phyloP scores from a whole-genome alignment of 768 basidiomycete genomes.

The Phanerochaete sordida region DNA sequence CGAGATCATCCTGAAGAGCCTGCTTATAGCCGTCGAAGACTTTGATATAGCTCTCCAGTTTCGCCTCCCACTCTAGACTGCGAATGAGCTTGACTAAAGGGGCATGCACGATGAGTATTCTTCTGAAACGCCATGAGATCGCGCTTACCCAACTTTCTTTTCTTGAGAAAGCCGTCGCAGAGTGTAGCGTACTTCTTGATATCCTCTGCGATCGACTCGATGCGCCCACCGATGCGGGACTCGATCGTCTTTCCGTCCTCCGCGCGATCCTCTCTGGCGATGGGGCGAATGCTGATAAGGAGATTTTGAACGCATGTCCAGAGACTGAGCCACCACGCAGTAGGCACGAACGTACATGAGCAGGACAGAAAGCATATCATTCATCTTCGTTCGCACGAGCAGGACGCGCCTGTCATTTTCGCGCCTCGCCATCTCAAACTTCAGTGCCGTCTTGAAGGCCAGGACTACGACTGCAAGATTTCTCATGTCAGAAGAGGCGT shows the following conservation, averaged over 20 bases:
- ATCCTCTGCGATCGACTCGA: not conserved
- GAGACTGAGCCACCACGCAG: not conserved
- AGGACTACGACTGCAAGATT: not conserved
- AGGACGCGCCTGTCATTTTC: constrained; percentile 1
- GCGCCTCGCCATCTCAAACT: constrained; percentile 2
- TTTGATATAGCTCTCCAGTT: constrained; percentile 4
- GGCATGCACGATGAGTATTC: not conserved
- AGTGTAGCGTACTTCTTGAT: constrained; percentile 1
- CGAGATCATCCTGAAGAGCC: constrained; percentile 7
- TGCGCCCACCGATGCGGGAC: not conserved
- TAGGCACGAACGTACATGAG: not conserved
- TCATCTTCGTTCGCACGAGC: constrained; percentile 1
- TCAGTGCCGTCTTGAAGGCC: constrained; percentile 4
- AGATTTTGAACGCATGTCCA: not conserved
- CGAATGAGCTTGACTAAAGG: constrained; percentile 10
- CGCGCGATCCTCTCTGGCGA: not conserved
- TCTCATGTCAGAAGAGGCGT: too few species aligned
- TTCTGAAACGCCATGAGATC: not conserved
- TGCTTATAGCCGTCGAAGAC: constrained; percentile 4
- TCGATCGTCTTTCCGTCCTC: not conserved
- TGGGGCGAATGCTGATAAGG: not conserved
- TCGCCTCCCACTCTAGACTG: constrained; percentile 8
- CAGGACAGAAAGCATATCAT: constrained; percentile 1
- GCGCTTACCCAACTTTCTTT: not conserved
- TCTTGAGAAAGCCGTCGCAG: constrained; percentile 2